Evolutionary conservation across 2,329 filamentous ascomycete genomes (phyloP), one percentile per base, ranked within the genome.

Genomic region (Fusarium coffeatum): DNA sequence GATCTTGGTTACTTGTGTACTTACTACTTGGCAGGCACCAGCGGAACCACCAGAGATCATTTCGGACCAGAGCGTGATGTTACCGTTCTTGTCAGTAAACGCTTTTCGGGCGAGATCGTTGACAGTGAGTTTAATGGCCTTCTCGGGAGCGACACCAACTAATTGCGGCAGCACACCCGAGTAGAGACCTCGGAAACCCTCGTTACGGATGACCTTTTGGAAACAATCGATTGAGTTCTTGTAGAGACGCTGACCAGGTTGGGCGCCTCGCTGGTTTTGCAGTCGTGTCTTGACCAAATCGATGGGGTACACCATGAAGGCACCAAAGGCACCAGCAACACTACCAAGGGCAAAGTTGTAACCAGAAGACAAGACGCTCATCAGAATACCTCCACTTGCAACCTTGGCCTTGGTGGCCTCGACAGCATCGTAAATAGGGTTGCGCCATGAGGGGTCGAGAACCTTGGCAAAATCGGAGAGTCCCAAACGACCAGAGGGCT

Each of bases 241-340:
- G 84, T 99, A 99, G 66, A 98, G 83, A 66, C 92, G 86, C 80
- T 97, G 91, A 60, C 96, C 96, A 1, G 94, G 93, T 53, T 91
- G 89, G 7, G 88, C 89, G 54, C 89, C 90, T 72, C 96, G 89
- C 85, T 99, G 96, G 84, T 99, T 99, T 82, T 99, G 96, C 90
- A 99, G 92, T 66, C 96, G 90, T 2, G 96, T 99, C 88, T 99
- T 99, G 80, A 99, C 96, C 66, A 99, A 84, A 83, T 99, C 96
- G 78, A 99, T 98, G 25, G 96, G 96, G 80, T 99, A 99, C 56
- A 99, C 96, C 93, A 99, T 98, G 80, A 99, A 98, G 15, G 96
- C 96, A 79, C 96, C 96, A 78, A 99, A 99, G 12, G 96, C 96
- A 81, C 96, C 96, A 10, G 96, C 96, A 73, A 97, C 73, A 78